Percentiles rank a stretch among this genome's conserved stretches.
These are phyloP conservation scores for Citrus inodora DNA, from an alignment of 345 rosid genomes.

Conservation along the genomic window DNA sequence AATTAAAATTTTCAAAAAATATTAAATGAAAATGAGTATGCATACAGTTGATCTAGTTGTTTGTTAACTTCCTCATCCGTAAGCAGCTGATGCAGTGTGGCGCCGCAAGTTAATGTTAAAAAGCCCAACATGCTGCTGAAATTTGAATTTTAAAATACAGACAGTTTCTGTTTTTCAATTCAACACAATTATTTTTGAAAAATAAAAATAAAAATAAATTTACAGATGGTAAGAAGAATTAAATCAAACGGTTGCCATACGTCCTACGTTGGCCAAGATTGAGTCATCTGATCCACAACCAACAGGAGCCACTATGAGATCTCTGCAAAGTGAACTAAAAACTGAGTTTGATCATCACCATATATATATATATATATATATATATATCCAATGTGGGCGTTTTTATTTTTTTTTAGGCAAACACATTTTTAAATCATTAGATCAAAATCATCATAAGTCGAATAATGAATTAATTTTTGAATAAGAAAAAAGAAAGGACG, in stretches of 20 bases:
- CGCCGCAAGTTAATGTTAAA: slow-evolving; percentile 84
- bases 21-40: not conserved
- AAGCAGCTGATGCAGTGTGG: slow-evolving; percentile 80
- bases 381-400: too few relatives aligned
- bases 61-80: slow-evolving; percentile 96
- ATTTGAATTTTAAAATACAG: slow-evolving; percentile 7
- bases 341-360: too few relatives aligned
- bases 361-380: too few relatives aligned
- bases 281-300: slow-evolving; percentile 89
- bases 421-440: too few relatives aligned
- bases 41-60: slow-evolving; percentile 90
- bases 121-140: slow-evolving; percentile 72
- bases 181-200: too few relatives aligned
- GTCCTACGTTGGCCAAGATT: slow-evolving; percentile 82
- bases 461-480: too few relatives aligned
- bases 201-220: not conserved
- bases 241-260: slow-evolving; percentile 43
- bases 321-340: not conserved
- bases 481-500: too few relatives aligned
- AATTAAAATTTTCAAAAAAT: not conserved
- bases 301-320: slow-evolving; percentile 46
- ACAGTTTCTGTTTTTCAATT: not conserved
- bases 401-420: too few relatives aligned
- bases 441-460: too few relatives aligned
- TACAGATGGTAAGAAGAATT: not conserved